Percentiles rank a stretch among this genome's conserved stretches.
Conservation (phyloP, 1,139 yeast genomes). For the Yamadazyma diddensiae region DNA sequence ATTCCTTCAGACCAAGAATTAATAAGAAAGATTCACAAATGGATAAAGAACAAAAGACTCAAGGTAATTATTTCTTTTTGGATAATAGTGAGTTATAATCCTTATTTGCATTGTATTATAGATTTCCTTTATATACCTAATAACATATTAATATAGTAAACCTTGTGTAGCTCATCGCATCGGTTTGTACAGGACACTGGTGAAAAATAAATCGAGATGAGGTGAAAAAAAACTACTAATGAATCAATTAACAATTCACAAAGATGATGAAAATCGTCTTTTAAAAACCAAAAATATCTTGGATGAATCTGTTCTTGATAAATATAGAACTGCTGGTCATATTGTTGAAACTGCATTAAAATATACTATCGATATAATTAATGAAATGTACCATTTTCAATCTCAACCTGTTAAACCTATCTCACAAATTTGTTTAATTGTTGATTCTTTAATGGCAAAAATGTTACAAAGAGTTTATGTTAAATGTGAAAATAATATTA, state of each 20-base stretch:
- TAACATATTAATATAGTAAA: not conserved
- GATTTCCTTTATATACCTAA: conserved; percentile 2
- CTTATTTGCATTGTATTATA: conserved; percentile 7
- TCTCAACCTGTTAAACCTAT: conserved; percentile 48
- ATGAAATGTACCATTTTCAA: conserved; percentile 63
- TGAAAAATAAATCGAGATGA: conserved; percentile 3
- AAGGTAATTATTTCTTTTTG: conserved; percentile 94
- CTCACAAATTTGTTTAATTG: conserved; percentile 76
- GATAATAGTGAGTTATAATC: conserved; percentile 49
- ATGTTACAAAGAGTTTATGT: conserved; percentile 53
- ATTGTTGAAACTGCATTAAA: conserved; percentile 82
- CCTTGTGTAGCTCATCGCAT: conserved; percentile 1
- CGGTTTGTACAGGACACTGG: not conserved
- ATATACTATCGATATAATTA: conserved; percentile 64
- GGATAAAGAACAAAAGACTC: conserved; percentile 93
- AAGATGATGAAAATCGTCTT: conserved; percentile 70
- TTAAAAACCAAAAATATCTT: conserved; percentile 73
- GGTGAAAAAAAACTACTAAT: conserved; percentile 5
- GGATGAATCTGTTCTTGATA: conserved; percentile 61
- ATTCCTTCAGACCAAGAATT: conserved; percentile 96
- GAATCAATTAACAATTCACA: conserved; percentile 59
- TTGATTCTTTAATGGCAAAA: conserved; percentile 68
- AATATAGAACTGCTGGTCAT: conserved; percentile 88
- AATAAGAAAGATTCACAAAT: conserved; percentile 96
- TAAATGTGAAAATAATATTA: conserved; percentile 80